Percentiles rank a stretch among this genome's conserved stretches.
phyloP scores from a whole-genome alignment of 2,329 filamentous ascomycete species.

The Colletotrichum noveboracense region DNA sequence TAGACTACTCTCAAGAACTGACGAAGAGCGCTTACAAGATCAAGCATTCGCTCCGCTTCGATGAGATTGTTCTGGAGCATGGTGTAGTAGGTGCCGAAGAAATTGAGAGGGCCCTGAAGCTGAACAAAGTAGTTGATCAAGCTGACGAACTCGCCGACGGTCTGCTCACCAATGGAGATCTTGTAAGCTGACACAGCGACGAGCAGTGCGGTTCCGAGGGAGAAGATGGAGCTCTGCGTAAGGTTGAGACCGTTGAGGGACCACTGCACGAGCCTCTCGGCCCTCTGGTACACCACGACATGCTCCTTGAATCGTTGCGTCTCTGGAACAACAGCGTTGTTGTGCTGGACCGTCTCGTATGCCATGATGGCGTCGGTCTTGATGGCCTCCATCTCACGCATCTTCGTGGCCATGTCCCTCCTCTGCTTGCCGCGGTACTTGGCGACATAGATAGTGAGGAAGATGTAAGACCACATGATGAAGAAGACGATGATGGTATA shows the following conservation, averaged over 20 bases:
- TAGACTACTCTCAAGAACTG: neutral
- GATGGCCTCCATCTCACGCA: slow-evolving; percentile 48
- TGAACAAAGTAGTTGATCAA: slow-evolving; percentile 66
- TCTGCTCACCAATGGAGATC: slow-evolving; percentile 58
- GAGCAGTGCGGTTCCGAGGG: slow-evolving; percentile 62
- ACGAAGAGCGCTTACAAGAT: slow-evolving; percentile 34
- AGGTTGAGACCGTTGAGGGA: slow-evolving; percentile 66
- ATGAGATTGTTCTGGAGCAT: slow-evolving; percentile 52
- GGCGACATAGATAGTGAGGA: slow-evolving; percentile 55
- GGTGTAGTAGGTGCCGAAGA: slow-evolving; percentile 58
- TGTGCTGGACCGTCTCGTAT: slow-evolving; percentile 67
- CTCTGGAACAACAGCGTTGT: slow-evolving; percentile 65
- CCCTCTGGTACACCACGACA: slow-evolving; percentile 60
- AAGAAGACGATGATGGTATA: slow-evolving; percentile 53
- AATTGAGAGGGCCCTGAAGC: slow-evolving; percentile 65
- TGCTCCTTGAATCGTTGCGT: slow-evolving; percentile 61
- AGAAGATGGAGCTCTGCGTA: slow-evolving; percentile 68
- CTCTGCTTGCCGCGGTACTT: slow-evolving; percentile 48
- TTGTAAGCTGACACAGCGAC: slow-evolving; percentile 68
- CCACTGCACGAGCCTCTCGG: slow-evolving; percentile 60
- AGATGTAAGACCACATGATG: slow-evolving; percentile 56
- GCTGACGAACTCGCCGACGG: slow-evolving; percentile 61
- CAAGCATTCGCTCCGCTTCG: slow-evolving; percentile 50
- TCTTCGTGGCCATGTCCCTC: slow-evolving; percentile 47
- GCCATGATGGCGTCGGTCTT: slow-evolving; percentile 52